Evolutionary conservation across 768 basidiomycete genomes (phyloP), one percentile per base, ranked within the genome.

Genomic region (Trametes villosa): DNA sequence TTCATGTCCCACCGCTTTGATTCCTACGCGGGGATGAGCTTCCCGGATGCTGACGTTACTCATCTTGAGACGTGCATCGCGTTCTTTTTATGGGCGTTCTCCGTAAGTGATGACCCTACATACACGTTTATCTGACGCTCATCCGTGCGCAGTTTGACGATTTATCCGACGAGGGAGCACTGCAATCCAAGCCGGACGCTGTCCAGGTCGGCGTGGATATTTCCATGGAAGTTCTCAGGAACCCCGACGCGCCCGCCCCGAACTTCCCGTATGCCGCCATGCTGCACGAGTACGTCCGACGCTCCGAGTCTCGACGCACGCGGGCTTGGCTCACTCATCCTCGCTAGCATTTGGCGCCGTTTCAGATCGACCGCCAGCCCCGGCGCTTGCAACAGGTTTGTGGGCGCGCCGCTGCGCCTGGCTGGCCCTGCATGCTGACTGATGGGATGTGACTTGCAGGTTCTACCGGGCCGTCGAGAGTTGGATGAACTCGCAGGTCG

Each of bases 81-180:
- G 24, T 77, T 77, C 59, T 76, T 75, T 66, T 69, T 77, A 33
- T 77, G 75, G 74, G 76, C 76, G 15, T 77, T 77, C 60, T 68
- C 75, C 26, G 76, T 77, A 55, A 5, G 70, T 65, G 33, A 44
- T 51, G 17, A 31, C 34, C 29, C 3, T 15, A 20, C 29, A 9
- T 24, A 4, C 6, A 33, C 1, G 6, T 26, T 12, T 45, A n/a
- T 22, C 17, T 34, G 17, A 20, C 24, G 17, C 44, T 9, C 15
- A 40, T 11, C 34, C 11, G 31, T 36, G 36, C 22, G 15, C 48
- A 77, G 76, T 71, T 76, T 5, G 76, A 77, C 44, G 76, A 77
- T 53, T 57, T 76, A 48, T 71, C 76, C 3, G 76, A 77, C 27
- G 76, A 76, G 57, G 75, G 75, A 0, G 74, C 69, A 26, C 59